phyloP scores from a whole-genome alignment of 805 yeast species.

The Ogataea haglerorum region DNA sequence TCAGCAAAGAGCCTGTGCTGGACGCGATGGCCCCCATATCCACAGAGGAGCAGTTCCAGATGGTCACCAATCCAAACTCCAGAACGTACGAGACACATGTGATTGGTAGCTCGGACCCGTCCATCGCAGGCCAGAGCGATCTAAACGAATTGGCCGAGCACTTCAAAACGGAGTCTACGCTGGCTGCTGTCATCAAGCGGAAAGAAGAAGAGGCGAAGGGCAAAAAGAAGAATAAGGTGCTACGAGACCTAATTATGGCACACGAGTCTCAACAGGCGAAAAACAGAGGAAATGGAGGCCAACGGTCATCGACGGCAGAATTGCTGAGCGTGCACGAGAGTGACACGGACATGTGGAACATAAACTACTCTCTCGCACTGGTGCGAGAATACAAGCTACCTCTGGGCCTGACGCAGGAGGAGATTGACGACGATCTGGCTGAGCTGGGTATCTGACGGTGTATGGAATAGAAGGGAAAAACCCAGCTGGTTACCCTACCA shows the following conservation, averaged over 20 bases:
- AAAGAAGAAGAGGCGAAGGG: slow-evolving; percentile 10
- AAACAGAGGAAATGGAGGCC: slow-evolving; percentile 1
- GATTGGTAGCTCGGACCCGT: slow-evolving; percentile 19
- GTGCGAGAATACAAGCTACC: slow-evolving; percentile 28
- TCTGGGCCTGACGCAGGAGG: slow-evolving; percentile 24
- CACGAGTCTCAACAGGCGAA: slow-evolving; percentile 7
- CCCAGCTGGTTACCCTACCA: slow-evolving; percentile 10
- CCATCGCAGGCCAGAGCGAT: slow-evolving; percentile 22
- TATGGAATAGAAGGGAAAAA: not conserved
- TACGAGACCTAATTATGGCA: slow-evolving; percentile 9
- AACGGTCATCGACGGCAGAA: slow-evolving; percentile 9
- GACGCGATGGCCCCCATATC: slow-evolving; percentile 33
- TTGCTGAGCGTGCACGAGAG: slow-evolving; percentile 5
- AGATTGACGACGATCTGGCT: slow-evolving; percentile 29
- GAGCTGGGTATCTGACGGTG: slow-evolving; percentile 1
- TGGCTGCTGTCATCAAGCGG: slow-evolving; percentile 6
- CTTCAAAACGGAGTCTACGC: slow-evolving; percentile 13
- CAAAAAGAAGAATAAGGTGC: slow-evolving; percentile 11
- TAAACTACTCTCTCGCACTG: slow-evolving; percentile 25
- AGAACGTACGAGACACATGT: slow-evolving; percentile 25
- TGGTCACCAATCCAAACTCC: slow-evolving; percentile 28
- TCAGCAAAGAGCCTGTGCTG: slow-evolving; percentile 12
- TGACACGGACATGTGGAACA: slow-evolving; percentile 7
- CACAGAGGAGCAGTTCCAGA: slow-evolving; percentile 32
- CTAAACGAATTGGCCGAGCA: slow-evolving; percentile 15